A percentile compares a stretch with the other conserved stretches of the same genome.
Evolutionary conservation across 306 rosid species (phyloP).

Genomic region (Prunus campanulata): DNA sequence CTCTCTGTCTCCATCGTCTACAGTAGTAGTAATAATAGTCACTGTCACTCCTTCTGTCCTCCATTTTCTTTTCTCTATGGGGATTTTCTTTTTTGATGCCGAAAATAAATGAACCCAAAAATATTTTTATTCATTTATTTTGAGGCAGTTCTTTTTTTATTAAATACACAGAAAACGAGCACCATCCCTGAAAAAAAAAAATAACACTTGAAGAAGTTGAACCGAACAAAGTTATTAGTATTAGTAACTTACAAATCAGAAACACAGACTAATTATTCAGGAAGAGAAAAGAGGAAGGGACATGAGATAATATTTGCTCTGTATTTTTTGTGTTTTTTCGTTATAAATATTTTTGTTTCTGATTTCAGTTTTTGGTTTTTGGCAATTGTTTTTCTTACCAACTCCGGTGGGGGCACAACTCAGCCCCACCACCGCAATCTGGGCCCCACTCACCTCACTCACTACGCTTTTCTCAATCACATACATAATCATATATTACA

Average conservation of each 20-base stretch:
- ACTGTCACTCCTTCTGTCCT: slow-evolving; percentile 1
- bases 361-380: neutral
- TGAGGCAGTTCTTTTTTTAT: neutral
- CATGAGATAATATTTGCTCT: too few species aligned
- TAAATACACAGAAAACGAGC: neutral
- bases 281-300: neutral
- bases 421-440: slow-evolving; percentile 41
- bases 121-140: neutral
- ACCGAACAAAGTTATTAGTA: neutral
- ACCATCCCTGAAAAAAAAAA: neutral
- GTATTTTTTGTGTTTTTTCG: neutral
- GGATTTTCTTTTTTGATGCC: too few species aligned
- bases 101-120: too few species aligned
- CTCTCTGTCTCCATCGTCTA: neutral
- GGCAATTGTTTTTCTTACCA: slow-evolving; percentile 18
- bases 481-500: neutral
- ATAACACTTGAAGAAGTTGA: neutral
- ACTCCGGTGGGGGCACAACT: slow-evolving; percentile 42
- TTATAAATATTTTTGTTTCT: neutral
- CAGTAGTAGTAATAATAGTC: neutral
- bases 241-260: neutral
- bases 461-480: slow-evolving; percentile 5
- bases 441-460: slow-evolving; percentile 54
- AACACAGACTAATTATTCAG: neutral
- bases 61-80: too few species aligned